Evolutionary conservation across 345 rosid genomes (phyloP).

Genomic region (Xanthoceras sorbifolium): DNA sequence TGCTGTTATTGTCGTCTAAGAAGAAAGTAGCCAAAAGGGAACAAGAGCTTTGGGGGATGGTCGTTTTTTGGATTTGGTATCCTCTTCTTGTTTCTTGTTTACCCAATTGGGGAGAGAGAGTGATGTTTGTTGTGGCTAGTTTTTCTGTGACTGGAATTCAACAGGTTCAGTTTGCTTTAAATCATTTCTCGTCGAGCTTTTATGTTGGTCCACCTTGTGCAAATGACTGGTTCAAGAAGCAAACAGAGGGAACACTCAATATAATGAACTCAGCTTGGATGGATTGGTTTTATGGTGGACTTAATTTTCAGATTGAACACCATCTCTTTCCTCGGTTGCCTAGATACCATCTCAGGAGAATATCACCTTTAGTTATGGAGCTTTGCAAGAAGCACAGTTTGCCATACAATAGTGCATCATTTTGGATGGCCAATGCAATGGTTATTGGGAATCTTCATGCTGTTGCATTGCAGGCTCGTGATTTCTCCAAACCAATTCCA

Average conservation of each 20-base stretch:
- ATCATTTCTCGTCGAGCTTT: conserved; percentile 53
- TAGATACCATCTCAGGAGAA: conserved; percentile 43
- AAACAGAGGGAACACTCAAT: conserved; percentile 49
- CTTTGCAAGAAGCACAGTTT: conserved; percentile 58
- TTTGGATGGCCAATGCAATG: conserved; percentile 53
- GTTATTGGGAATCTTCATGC: conserved; percentile 34
- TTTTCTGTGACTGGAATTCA: conserved; percentile 51
- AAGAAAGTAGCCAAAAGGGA: conserved; percentile 38
- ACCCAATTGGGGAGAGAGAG: conserved; percentile 53
- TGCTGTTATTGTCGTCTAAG: conserved; percentile 35
- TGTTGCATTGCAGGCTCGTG: conserved; percentile 63
- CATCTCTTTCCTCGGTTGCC: conserved; percentile 68
- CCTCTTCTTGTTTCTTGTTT: conserved; percentile 53
- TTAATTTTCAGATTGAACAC: conserved; percentile 77
- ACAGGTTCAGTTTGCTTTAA: conserved; percentile 60
- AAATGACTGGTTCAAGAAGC: conserved; percentile 54
- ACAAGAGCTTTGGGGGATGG: conserved; percentile 46
- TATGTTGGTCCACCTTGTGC: conserved; percentile 54
- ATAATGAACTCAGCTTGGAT: conserved; percentile 55
- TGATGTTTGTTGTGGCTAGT: conserved; percentile 46
- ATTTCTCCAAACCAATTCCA: conserved; percentile 39
- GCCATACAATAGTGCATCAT: conserved; percentile 43
- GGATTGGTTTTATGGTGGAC: conserved; percentile 88
- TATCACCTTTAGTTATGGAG: conserved; percentile 49
- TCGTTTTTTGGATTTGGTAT: conserved; percentile 57